Evolutionary conservation across 768 basidiomycete species (phyloP), one percentile per base, ranked within the genome.

Genomic region (Boletus pseudopeckii): DNA sequence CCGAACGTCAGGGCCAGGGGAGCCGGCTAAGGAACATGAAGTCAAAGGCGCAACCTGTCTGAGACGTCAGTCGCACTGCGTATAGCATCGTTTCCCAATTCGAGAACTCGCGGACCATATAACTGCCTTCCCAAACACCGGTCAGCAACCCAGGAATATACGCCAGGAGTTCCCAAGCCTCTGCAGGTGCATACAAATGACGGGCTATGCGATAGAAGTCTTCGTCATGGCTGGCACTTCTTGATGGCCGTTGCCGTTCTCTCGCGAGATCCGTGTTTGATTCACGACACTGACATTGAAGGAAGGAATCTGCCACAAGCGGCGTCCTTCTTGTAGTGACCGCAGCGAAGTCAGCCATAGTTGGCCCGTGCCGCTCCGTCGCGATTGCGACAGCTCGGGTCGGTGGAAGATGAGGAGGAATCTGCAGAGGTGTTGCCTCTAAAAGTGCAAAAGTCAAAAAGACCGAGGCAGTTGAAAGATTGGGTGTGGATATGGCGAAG

Each of bases 81-180:
- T 17, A 22, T 36, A 32, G 18, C 10, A 45, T 42, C 43, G 49
- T 43, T 44, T 48, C 56, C 44, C 39, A 59, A 64, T 59, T 40
- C 44, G 14, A 68, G 37, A 57, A 58, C 40, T 52, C 44, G 63
- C 72, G 63, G 58, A 83, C 84, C 80, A 80, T 80, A 63, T 77
- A 81, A 44, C 72, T 73, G 1, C 84, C 84, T 68, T 84, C 78
- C 84, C 84, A 86, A 54, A 78, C 62, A 4, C 82, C 84, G 28
- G 79, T 72, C 50, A 85, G 71, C 33, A 73, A 65, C 17, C 80
- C 80, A 37, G 77, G 75, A 60, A 70, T 61, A 59, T 74, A 75
- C 24, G 64, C 57, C 45, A 64, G 62, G n/a, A 56, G 60, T 52
- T 66, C 65, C 55, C 62, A 57, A 54, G 60, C 60, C 11, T 64